Evolutionary conservation across 2,329 filamentous ascomycete genomes (phyloP).

Genomic region (Colletotrichum simmondsii): DNA sequence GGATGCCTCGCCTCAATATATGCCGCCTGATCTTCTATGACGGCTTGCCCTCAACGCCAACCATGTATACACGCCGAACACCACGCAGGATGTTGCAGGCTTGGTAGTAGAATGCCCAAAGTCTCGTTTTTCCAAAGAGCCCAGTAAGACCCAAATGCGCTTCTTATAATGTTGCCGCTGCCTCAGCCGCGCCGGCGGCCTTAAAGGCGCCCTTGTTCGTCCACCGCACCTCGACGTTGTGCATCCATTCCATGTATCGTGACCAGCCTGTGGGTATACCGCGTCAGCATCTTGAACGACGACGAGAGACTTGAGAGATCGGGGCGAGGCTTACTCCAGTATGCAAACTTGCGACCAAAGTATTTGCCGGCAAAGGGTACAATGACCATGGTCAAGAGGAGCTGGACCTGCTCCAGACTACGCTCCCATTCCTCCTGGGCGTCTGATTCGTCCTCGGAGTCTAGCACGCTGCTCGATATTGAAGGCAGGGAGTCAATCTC

Average conservation of each 20-base stretch:
- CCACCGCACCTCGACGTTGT: slow-evolving; percentile 77
- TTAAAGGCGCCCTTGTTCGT: slow-evolving; percentile 73
- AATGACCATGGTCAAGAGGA: slow-evolving; percentile 92
- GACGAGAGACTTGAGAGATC: neutral
- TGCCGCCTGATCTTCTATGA: slow-evolving; percentile 15
- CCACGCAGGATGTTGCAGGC: neutral
- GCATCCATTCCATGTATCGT: slow-evolving; percentile 94
- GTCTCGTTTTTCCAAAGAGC: neutral
- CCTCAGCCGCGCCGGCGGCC: slow-evolving; percentile 71
- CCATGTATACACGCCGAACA: slow-evolving; percentile 17
- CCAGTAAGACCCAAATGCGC: no score
- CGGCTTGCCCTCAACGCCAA: slow-evolving; percentile 23
- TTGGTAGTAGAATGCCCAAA: neutral
- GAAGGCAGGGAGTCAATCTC: slow-evolving; percentile 75
- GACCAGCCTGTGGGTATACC: slow-evolving; percentile 78
- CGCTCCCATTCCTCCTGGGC: slow-evolving; percentile 96
- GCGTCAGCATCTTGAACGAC: neutral
- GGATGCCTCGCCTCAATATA: slow-evolving; percentile 5
- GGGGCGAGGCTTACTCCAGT: slow-evolving; percentile 78
- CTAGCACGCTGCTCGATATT: slow-evolving; percentile 57
- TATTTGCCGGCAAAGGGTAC: slow-evolving; percentile 96
- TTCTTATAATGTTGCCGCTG: slow-evolving; percentile 64
- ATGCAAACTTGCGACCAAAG: slow-evolving; percentile 92
- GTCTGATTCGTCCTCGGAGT: slow-evolving; percentile 76
- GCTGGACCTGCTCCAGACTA: slow-evolving; percentile 91